Evolutionary conservation across 2,329 filamentous ascomycete genomes (phyloP).

Genomic region (Aspergillus spinulosporus): DNA sequence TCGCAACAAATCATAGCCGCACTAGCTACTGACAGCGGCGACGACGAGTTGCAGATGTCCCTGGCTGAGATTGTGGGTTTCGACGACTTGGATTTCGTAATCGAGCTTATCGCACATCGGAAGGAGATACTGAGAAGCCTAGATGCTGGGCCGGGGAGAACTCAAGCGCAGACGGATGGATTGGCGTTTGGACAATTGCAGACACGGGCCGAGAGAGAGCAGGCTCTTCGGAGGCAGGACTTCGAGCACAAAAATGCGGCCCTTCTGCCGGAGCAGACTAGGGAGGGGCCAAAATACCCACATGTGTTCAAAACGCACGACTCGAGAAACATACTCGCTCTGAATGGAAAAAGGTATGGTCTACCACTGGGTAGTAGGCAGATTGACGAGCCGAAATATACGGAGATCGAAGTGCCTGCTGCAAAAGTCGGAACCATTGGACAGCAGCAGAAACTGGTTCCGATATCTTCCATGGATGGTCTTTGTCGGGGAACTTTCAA

Average conservation of each 20-base stretch:
- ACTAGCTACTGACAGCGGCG: slow-evolving; percentile 66
- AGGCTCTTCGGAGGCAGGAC: slow-evolving; percentile 73
- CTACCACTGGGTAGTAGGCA: slow-evolving; percentile 74
- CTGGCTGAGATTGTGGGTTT: slow-evolving; percentile 90
- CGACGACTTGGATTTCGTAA: slow-evolving; percentile 89
- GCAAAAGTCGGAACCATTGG: slow-evolving; percentile 73
- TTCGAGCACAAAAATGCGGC: slow-evolving; percentile 76
- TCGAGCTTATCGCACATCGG: slow-evolving; percentile 80
- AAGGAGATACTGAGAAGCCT: slow-evolving; percentile 60
- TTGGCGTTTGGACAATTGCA: slow-evolving; percentile 60
- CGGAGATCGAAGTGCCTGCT: slow-evolving; percentile 86
- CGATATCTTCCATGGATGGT: slow-evolving; percentile 81
- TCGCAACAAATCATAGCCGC: slow-evolving; percentile 75
- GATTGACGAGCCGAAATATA: slow-evolving; percentile 74
- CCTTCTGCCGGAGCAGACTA: slow-evolving; percentile 69
- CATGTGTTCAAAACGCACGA: slow-evolving; percentile 86
- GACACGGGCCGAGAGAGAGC: slow-evolving; percentile 74
- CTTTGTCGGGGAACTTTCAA: slow-evolving; percentile 89
- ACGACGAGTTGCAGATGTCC: slow-evolving; percentile 88
- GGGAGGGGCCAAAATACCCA: slow-evolving; percentile 75
- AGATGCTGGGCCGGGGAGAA: slow-evolving; percentile 25
- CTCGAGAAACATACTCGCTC: slow-evolving; percentile 81
- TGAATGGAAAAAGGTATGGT: slow-evolving; percentile 77
- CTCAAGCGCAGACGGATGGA: slow-evolving; percentile 45
- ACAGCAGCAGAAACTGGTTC: slow-evolving; percentile 70